Evolutionary conservation across 495 filamentous ascomycete genomes (phyloP).

Genomic region (Apodospora peruviana): DNA sequence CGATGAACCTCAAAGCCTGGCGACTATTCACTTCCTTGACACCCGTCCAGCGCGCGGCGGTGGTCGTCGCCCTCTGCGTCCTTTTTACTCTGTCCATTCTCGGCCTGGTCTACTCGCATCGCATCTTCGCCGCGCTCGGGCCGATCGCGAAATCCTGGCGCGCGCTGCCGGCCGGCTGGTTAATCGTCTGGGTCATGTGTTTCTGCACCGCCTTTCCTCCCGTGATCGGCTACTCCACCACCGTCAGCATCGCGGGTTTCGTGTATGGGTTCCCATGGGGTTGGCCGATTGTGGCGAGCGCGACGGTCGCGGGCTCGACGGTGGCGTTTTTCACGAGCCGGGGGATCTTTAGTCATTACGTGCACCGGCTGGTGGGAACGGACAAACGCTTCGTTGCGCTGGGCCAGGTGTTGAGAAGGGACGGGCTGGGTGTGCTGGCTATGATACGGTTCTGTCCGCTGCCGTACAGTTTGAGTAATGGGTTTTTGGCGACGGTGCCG

Average conservation of each 20-base stretch:
- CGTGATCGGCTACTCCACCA: slow-evolving; percentile 81
- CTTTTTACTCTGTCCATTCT: slow-evolving; percentile 47
- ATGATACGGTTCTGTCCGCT: slow-evolving; percentile 93
- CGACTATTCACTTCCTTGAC: slow-evolving; percentile 42
- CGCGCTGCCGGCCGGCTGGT: slow-evolving; percentile 61
- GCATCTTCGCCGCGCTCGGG: slow-evolving; percentile 65
- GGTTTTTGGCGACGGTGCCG: slow-evolving; percentile 87
- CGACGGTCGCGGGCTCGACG: slow-evolving; percentile 71
- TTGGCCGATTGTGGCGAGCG: slow-evolving; percentile 79
- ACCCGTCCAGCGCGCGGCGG: slow-evolving; percentile 52
- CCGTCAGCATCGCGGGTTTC: slow-evolving; percentile 82
- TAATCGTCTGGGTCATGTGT: slow-evolving; percentile 71
- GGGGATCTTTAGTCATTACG: slow-evolving; percentile 69
- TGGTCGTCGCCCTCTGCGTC: slow-evolving; percentile 42
- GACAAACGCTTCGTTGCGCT: slow-evolving; percentile 69
- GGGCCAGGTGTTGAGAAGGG: slow-evolving; percentile 61
- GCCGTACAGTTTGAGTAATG: slow-evolving; percentile 93
- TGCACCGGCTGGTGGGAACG: slow-evolving; percentile 69
- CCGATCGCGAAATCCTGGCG: slow-evolving; percentile 72
- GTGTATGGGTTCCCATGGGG: slow-evolving; percentile 91
- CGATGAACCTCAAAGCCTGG: slow-evolving; percentile 12
- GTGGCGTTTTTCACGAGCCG: slow-evolving; percentile 74
- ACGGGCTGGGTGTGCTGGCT: slow-evolving; percentile 80
- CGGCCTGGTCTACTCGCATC: slow-evolving; percentile 69
- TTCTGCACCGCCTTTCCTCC: slow-evolving; percentile 84